Evolutionary conservation across 371 early-diverging fungal genomes (phyloP).

Genomic region (Basidiobolus meristosporus): DNA sequence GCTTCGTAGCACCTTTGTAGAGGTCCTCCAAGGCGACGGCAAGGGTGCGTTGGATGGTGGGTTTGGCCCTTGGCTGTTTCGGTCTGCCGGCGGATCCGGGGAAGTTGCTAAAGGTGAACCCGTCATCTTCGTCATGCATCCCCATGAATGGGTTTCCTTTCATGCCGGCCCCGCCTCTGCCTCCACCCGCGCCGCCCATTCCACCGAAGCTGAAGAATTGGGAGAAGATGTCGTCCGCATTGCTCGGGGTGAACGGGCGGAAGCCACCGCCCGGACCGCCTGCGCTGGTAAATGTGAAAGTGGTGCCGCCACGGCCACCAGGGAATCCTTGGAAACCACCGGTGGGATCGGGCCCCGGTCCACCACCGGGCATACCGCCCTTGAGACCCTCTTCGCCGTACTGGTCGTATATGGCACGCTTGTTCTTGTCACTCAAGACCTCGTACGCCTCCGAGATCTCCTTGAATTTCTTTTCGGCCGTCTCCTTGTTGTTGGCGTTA

Average conservation of each 20-base stretch:
- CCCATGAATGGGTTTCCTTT: constrained; percentile 17
- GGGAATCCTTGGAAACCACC: constrained; percentile 26
- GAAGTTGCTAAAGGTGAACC: too few species aligned
- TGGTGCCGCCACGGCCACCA: constrained; percentile 16
- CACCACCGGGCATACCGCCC: constrained; percentile 32
- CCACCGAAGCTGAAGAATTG: constrained; percentile 69
- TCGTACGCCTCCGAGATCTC: constrained; percentile 82
- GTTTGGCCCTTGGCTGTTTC: too few species aligned
- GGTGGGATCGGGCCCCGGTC: constrained; percentile 17
- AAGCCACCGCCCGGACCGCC: constrained; percentile 29
- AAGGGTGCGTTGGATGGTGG: constrained; percentile 40
- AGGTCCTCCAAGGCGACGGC: constrained; percentile 84
- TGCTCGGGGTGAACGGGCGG: constrained; percentile 49
- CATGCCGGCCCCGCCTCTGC: constrained; percentile 13
- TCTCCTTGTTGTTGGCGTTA: constrained; percentile 3
- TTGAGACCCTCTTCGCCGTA: constrained; percentile 84
- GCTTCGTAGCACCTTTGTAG: constrained; percentile 76
- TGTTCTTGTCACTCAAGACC: constrained; percentile 78
- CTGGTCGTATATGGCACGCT: constrained; percentile 71
- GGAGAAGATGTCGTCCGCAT: constrained; percentile 80
- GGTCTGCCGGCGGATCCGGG: constrained; percentile 9
- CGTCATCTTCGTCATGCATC: too few species aligned
- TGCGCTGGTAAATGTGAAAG: constrained; percentile 31
- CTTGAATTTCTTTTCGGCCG: constrained; percentile 56
- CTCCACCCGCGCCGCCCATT: constrained; percentile 18